Base-by-base conservation (phyloP, 352 stramenopile species). In the Phytopythium montanum region DNA sequence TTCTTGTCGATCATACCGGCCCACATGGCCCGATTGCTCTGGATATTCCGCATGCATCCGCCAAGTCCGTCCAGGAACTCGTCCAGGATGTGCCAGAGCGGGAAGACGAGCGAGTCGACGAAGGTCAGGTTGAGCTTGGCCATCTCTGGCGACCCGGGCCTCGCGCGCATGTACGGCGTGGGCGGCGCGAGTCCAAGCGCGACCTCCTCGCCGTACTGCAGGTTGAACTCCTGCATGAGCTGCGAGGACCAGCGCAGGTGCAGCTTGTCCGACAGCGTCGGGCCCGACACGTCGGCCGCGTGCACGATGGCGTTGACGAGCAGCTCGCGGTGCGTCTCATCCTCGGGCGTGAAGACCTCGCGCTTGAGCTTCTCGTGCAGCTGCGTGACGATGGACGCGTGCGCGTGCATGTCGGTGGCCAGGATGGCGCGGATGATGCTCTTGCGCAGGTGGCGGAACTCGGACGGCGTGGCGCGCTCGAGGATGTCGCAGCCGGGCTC, bases 101-200 rank as follows among this genome's bases (percentile, higher is more conserved):
- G 87, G 61, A 92, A 91, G 12, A 90, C 82, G 57, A 86, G 92
- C 54, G 79, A 94, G 59, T 92, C 79, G 13, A 92, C 87, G 58
- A 96, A 96, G 26, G 72, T 69, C 23, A 94, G 62, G 63, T 95
- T 92, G 33, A 92, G 76, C 39, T 88, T 85, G 29, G 80, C 73
- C 46, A 88, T 75, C 57, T 88, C 82, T 1, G 78, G 63, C 16
- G 81, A 88, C 48, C 72, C 64, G 1, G 88, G 74, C 42, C 73
- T 63, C 10, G 66, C 81, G 56, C 79, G 81, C 87, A 96, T 95
- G 68, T 91, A 94, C n/a, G 82, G 68, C 23, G 81, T 88, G 25
- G 79, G 73, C 21, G 53, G 53, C 16, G 69, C 56, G 28, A 96
- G 71, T 1, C 85, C 85, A 8, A 88, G 56, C 54, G 76, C 76